A percentile compares a stretch with the other conserved stretches of the same genome.
Conservation (phyloP, 768 basidiomycete genomes). For the Mycena haematopus region DNA sequence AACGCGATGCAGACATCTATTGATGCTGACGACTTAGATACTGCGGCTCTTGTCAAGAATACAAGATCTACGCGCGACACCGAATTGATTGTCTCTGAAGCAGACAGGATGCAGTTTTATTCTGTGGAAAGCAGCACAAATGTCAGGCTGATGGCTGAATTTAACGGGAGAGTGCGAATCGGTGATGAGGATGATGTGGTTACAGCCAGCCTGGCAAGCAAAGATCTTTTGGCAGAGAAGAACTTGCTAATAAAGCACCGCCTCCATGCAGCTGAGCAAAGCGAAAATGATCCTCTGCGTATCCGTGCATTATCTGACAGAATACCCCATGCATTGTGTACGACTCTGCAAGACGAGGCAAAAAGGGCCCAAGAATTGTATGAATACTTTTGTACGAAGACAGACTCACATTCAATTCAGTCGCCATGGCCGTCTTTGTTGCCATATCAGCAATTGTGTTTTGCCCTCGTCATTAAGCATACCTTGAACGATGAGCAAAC, state of each 20-base stretch:
- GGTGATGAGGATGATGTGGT: constrained; percentile 1
- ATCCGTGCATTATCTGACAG: not conserved
- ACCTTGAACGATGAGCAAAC: not conserved
- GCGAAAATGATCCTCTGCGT: not conserved
- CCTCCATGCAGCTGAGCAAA: not conserved
- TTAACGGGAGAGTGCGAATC: no score
- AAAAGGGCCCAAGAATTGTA: constrained; percentile 1
- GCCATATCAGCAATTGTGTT: not conserved
- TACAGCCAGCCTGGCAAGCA: not conserved
- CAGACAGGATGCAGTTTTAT: not conserved
- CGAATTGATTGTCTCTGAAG: not conserved
- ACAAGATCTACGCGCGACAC: constrained; percentile 5
- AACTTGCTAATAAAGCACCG: constrained; percentile 4
- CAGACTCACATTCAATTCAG: not conserved
- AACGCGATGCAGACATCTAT: constrained; percentile 7
- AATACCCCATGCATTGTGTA: constrained; percentile 13
- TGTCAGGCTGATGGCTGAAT: not conserved
- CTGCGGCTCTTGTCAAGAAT: not conserved
- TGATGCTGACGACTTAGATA: not conserved
- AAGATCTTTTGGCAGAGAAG: constrained; percentile 2
- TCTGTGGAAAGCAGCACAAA: not conserved
- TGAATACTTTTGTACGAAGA: not conserved
- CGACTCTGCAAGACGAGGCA: constrained; percentile 21
- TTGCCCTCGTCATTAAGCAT: not conserved
- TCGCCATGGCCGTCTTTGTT: not conserved